These are phyloP conservation scores for Herpotrichia juniperi DNA, from an alignment of 2,329 filamentous ascomycete genomes.

Conservation along the genomic window DNA sequence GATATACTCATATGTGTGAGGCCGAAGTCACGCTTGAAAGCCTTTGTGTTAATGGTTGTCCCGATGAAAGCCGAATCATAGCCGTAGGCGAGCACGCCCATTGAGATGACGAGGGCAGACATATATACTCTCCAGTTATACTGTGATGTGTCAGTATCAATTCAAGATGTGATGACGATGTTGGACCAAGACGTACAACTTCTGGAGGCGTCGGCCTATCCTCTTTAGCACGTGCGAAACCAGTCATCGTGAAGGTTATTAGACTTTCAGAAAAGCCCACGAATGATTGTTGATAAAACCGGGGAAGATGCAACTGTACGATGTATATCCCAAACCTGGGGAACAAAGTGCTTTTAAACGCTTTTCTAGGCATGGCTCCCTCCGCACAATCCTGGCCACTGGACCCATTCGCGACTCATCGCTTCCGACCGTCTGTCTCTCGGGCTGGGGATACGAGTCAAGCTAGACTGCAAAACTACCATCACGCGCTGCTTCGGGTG, in stretches of 20 bases:
- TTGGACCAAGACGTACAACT: constrained; percentile 42
- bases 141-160: constrained; percentile 13
- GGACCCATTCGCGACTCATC: constrained; percentile 8
- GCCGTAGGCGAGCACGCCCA: constrained; percentile 55
- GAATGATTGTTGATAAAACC: neutral
- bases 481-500: constrained; percentile 12
- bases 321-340: constrained; percentile 21
- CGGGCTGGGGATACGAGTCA: constrained; percentile 13
- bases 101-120: constrained; percentile 56
- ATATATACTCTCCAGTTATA: constrained; percentile 61
- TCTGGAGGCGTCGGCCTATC: constrained; percentile 62
- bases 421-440: constrained; percentile 11
- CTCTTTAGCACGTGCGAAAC: constrained; percentile 56
- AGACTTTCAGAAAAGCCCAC: neutral
- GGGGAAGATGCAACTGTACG: constrained; percentile 1
- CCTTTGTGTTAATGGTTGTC: constrained; percentile 58
- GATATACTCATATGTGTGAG: constrained; percentile 37
- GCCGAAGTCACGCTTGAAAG: constrained; percentile 55
- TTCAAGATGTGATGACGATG: neutral
- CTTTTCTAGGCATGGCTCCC: constrained; percentile 10
- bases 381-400: constrained; percentile 22
- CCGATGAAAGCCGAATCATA: constrained; percentile 63
- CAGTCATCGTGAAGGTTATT: constrained; percentile 34
- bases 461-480: no score
- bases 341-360: constrained; percentile 23